phyloP scores from a whole-genome alignment of 129 eudicot species.

The Sambucus nigra region DNA sequence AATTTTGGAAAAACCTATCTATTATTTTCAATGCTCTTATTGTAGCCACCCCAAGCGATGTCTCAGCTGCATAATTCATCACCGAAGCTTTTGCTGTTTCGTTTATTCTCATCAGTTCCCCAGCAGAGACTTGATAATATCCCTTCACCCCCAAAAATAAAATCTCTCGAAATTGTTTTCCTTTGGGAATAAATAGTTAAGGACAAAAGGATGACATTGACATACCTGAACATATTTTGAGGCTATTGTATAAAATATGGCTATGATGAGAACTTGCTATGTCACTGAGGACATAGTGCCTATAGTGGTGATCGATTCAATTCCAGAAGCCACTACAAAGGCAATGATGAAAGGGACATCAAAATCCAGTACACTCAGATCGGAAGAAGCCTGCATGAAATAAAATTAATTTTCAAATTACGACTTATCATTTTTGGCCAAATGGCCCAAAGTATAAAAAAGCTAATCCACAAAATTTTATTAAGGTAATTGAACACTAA shows the following conservation, averaged over 20 bases:
- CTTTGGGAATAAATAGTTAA: neutral
- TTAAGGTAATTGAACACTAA: too few species aligned
- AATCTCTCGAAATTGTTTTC: neutral
- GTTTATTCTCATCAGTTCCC: constrained; percentile 73
- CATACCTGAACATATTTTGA: too few species aligned
- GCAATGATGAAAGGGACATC: constrained; percentile 41
- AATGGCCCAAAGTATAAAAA: too few species aligned
- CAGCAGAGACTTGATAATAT: constrained; percentile 59
- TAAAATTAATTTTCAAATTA: too few species aligned
- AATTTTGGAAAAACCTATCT: too few species aligned
- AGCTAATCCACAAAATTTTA: too few species aligned
- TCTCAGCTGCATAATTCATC: too few species aligned
- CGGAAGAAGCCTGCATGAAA: constrained; percentile 59
- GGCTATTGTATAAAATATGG: constrained; percentile 33
- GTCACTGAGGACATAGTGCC: constrained; percentile 68
- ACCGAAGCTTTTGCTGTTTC: too few species aligned
- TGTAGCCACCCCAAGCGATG: too few species aligned
- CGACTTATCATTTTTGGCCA: too few species aligned
- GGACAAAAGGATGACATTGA: neutral
- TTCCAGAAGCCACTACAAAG: constrained; percentile 25
- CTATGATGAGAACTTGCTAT: constrained; percentile 76
- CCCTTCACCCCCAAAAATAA: constrained; percentile 25
- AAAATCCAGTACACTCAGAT: constrained; percentile 49
- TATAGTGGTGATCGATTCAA: constrained; percentile 30
- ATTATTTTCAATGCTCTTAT: too few species aligned